Conservation (phyloP, 441 rosid species). For the Corymbia calophylla region DNA sequence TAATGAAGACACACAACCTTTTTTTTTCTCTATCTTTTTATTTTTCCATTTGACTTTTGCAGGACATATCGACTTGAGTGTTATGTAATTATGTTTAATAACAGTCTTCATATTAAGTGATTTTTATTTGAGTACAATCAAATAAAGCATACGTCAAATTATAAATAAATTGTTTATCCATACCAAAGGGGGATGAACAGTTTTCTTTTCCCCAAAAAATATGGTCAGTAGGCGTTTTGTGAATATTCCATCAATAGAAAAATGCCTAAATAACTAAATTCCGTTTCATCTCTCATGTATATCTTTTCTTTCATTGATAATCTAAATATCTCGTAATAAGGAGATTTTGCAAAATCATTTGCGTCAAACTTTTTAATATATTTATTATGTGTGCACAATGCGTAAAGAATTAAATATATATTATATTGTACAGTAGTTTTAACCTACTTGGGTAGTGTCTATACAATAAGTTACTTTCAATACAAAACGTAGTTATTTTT, state of each 20-base stretch:
- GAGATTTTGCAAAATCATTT: neutral
- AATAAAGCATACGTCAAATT: neutral
- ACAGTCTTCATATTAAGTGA: neutral
- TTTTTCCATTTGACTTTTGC: neutral
- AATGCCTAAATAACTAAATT: neutral
- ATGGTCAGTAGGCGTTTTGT: neutral
- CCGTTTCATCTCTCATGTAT: neutral
- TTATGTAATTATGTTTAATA: neutral
- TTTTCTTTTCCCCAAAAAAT: neutral
- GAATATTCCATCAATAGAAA: neutral
- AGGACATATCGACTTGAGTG: neutral
- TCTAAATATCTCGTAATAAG: neutral
- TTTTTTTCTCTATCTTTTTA: too few relatives aligned
- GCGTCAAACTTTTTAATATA: neutral
- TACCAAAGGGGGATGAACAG: too few relatives aligned
- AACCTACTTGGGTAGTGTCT: neutral
- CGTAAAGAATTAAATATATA: neutral
- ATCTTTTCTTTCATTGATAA: neutral
- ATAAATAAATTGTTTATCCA: neutral
- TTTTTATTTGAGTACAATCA: neutral
- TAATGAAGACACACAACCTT: too few relatives aligned
- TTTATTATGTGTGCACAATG: neutral
- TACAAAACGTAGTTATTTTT: neutral
- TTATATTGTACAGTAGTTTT: neutral
- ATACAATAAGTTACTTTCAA: neutral